Conservation (phyloP, 1,284 basidiomycete species). For the Erythrobasidium hasegawianum region DNA sequence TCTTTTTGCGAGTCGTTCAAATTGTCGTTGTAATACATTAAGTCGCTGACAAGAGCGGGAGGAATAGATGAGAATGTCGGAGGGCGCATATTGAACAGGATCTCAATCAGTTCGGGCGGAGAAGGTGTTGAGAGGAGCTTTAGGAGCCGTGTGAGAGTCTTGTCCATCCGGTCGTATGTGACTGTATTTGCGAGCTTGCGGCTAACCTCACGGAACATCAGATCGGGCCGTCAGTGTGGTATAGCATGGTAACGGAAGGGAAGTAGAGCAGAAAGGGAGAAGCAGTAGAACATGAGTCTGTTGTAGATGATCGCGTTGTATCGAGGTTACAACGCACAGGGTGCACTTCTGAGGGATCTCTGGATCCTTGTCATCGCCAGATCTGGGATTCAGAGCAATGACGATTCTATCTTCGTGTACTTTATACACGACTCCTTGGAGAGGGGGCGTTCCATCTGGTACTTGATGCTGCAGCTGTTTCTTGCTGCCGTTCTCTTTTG, state of each 20-base stretch:
- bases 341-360: slow-evolving; percentile 36
- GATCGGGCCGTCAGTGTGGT: background rate
- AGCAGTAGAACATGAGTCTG: background rate
- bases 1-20: slow-evolving; percentile 80
- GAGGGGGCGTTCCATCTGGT: too few species aligned
- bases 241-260: too few species aligned
- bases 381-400: slow-evolving; percentile 35
- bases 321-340: slow-evolving; percentile 17
- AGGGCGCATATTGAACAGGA: slow-evolving; percentile 19
- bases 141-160: slow-evolving; percentile 24
- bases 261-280: too few species aligned
- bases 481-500: background rate
- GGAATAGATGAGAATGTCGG: slow-evolving; percentile 40
- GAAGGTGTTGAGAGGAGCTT: slow-evolving; percentile 11
- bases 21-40: slow-evolving; percentile 69
- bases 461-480: too few species aligned
- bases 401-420: slow-evolving; percentile 39
- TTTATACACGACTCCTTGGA: slow-evolving; percentile 42
- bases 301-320: background rate
- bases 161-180: slow-evolving; percentile 36
- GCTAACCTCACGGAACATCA: too few species aligned
- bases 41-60: slow-evolving; percentile 5
- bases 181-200: slow-evolving; percentile 34
- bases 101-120: slow-evolving; percentile 12
- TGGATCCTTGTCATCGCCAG: slow-evolving; percentile 30